These are phyloP conservation scores for Sporothrix brunneoviolacea DNA, from an alignment of 2,329 filamentous ascomycete species.

Conservation along the genomic window DNA sequence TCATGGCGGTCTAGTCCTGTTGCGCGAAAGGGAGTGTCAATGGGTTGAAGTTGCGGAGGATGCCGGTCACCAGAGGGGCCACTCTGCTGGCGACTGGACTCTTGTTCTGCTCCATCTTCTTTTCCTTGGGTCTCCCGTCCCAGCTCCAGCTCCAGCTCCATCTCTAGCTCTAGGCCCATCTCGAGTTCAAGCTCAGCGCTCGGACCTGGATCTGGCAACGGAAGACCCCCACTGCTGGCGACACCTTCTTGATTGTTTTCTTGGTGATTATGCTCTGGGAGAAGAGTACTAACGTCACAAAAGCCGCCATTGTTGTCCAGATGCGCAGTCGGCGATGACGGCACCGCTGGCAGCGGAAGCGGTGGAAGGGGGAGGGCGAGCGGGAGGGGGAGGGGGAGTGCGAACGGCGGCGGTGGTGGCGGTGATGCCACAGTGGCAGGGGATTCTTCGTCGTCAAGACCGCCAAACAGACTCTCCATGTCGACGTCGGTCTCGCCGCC, in stretches of 20 bases:
- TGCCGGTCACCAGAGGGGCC: too few relatives aligned
- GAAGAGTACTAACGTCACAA: constrained; percentile 14
- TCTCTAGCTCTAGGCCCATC: not conserved
- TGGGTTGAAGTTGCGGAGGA: not conserved
- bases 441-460: not conserved
- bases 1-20: constrained; percentile 2
- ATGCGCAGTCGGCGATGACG: not conserved
- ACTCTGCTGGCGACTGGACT: not conserved
- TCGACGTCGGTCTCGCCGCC: not conserved
- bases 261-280: not conserved
- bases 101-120: not conserved
- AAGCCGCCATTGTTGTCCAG: not conserved
- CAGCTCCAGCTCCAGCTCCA: not conserved
- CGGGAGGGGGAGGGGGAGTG: not conserved
- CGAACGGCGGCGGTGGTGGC: not conserved
- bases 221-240: not conserved
- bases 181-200: not conserved
- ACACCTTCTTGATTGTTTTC: too few relatives aligned
- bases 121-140: not conserved
- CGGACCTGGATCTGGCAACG: not conserved
- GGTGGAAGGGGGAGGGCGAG: not conserved
- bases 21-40: constrained; percentile 7
- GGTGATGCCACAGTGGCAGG: not conserved
- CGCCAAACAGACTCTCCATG: constrained; percentile 11
- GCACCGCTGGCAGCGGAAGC: not conserved